Evolutionary conservation across 2,329 filamentous ascomycete species (phyloP).

Genomic region (Aspergillus persii): DNA sequence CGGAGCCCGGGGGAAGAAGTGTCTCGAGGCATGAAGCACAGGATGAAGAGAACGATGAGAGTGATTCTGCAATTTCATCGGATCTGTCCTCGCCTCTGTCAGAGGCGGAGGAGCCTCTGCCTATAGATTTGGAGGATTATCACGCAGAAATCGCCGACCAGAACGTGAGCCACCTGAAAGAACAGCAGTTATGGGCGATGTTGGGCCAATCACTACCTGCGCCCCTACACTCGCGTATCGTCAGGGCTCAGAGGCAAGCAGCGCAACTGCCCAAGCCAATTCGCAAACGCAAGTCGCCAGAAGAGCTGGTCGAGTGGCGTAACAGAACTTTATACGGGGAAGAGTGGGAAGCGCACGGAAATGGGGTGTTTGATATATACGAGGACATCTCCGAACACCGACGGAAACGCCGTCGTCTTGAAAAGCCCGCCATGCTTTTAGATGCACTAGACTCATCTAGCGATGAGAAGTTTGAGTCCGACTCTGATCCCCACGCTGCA

Average conservation of each 20-base stretch:
- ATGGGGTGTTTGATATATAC: constrained; percentile 26
- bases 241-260: constrained; percentile 15
- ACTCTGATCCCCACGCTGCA: background rate
- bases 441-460: constrained; percentile 3
- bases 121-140: constrained; percentile 38
- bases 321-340: constrained; percentile 45
- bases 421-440: background rate
- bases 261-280: constrained; percentile 18
- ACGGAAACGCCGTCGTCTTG: constrained; percentile 31
- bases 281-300: constrained; percentile 31
- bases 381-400: constrained; percentile 30
- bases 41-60: constrained; percentile 4
- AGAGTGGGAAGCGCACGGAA: constrained; percentile 51
- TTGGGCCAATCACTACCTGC: constrained; percentile 32
- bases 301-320: constrained; percentile 50
- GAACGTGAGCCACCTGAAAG: constrained; percentile 44
- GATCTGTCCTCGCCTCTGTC: constrained; percentile 3
- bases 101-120: constrained; percentile 16
- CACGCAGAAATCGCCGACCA: constrained; percentile 51
- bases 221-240: constrained; percentile 20
- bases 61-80: background rate
- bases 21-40: background rate
- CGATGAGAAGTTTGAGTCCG: background rate
- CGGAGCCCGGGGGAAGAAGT: constrained; percentile 9
- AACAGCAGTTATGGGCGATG: constrained; percentile 45